Evolutionary conservation across 768 basidiomycete species (phyloP).

Genomic region (Agaricus blazei): DNA sequence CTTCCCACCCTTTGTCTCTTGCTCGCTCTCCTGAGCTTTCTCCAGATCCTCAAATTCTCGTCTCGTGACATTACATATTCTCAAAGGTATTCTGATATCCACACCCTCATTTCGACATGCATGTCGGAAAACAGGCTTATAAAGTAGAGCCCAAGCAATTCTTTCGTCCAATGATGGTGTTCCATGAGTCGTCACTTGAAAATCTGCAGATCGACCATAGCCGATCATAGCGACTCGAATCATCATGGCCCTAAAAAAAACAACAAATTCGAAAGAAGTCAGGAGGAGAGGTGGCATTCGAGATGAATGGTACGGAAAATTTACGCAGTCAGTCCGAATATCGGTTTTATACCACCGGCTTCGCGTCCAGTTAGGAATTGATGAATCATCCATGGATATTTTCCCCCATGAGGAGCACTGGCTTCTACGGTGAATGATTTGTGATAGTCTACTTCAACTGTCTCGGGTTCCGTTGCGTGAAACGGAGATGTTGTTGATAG

Average conservation of each 20-base stretch:
- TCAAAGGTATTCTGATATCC: constrained; percentile 26
- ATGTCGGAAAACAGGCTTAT: constrained; percentile 28
- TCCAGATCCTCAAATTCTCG: constrained; percentile 12
- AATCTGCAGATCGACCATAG: constrained; percentile 39
- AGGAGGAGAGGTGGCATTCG: too few relatives aligned
- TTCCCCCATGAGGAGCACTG: constrained; percentile 31
- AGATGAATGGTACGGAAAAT: constrained; percentile 20
- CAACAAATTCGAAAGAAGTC: background rate
- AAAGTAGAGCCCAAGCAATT: constrained; percentile 40
- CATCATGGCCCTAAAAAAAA: constrained; percentile 23
- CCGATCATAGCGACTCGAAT: constrained; percentile 41
- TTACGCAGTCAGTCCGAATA: constrained; percentile 84
- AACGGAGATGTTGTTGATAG: constrained; percentile 58
- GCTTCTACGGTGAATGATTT: constrained; percentile 51
- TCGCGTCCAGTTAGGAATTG: constrained; percentile 85
- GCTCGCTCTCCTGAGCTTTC: constrained; percentile 12
- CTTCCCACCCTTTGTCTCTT: constrained; percentile 5
- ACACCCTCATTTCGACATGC: constrained; percentile 36
- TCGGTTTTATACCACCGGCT: constrained; percentile 80
- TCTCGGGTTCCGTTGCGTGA: constrained; percentile 41
- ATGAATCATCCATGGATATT: constrained; percentile 54
- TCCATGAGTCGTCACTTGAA: constrained; percentile 32
- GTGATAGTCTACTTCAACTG: constrained; percentile 59
- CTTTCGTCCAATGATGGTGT: constrained; percentile 29
- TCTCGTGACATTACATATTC: constrained; percentile 18